Percentiles rank a stretch among this genome's conserved stretches.
phyloP scores from a whole-genome alignment of 768 basidiomycete species.

The Boletus rubropictus region DNA sequence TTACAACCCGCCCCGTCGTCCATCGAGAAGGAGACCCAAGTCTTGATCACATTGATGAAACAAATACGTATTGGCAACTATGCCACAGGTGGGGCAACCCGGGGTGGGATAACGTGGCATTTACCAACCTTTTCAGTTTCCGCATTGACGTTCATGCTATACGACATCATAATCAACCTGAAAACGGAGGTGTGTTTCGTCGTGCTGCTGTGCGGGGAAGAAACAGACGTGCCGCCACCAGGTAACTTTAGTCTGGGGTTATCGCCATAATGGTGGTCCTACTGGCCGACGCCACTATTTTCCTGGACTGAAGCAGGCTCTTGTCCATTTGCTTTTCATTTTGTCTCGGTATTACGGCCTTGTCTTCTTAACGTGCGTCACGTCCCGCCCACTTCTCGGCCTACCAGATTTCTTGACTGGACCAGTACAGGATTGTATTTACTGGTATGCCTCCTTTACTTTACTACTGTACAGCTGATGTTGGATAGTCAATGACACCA shows the following conservation, averaged over 20 bases:
- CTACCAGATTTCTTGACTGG: background rate
- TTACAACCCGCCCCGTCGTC: background rate
- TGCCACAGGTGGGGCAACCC: slow-evolving; percentile 4
- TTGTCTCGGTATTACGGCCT: slow-evolving; percentile 24
- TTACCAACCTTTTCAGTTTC: slow-evolving; percentile 9
- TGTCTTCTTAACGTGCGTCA: slow-evolving; percentile 17
- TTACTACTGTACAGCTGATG: background rate
- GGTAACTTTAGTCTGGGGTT: slow-evolving; percentile 17
- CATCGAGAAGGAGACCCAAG: slow-evolving; percentile 2
- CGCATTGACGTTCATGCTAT: slow-evolving; percentile 13
- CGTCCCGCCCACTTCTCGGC: background rate
- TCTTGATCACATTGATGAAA: slow-evolving; percentile 1
- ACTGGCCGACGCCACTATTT: background rate
- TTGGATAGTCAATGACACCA: slow-evolving; percentile 17
- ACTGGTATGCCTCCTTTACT: slow-evolving; percentile 6
- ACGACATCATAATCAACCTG: slow-evolving; percentile 19
- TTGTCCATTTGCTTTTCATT: slow-evolving; percentile 17
- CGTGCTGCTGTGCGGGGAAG: background rate
- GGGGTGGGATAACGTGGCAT: background rate
- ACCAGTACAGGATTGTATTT: slow-evolving; percentile 12
- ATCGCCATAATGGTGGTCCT: background rate
- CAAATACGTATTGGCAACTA: slow-evolving; percentile 17
- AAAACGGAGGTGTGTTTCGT: slow-evolving; percentile 12
- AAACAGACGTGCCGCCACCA: background rate
- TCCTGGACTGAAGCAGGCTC: background rate